Base-by-base conservation (phyloP, 2,329 filamentous ascomycete species). In the Thermoascus crustaceus region DNA sequence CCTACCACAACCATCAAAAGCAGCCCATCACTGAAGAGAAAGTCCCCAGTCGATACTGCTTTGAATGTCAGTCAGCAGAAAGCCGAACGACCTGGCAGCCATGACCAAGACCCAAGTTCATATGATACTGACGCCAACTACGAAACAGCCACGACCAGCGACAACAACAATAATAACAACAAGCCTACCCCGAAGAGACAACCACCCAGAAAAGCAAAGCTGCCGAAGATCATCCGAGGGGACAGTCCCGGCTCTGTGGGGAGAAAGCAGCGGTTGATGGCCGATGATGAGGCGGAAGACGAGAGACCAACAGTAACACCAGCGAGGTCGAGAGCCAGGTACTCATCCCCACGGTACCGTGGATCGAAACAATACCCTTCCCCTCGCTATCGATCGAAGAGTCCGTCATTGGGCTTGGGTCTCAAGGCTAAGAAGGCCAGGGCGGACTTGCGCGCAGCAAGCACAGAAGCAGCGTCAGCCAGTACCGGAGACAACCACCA, bases 161-260 rank as follows among this genome's bases (percentile, higher is more conserved):
- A 23, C 17, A 32, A 31, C 5, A 22, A 25, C 13, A 24, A 34
- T 29, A 10, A 40, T 11, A 32, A 27, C 11, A 17, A 20, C 13
- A 19, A 26, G 7, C 27, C 32, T 9, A 19, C 23, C 21, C 21
- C n/a, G 24, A 35, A 27, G 23, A 35, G 13, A 14, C 24, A 35
- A 13, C 17, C 23, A 27, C 22, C 24, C 16, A 48, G 53, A 7
- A 48, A 48, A 29, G 31, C 52, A 5, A 60, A 60, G 37, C 45
- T 52, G 32, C 53, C 50, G 30, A 60, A 61, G 31, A 50, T 45
- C 24, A 44, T 48, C 8, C 46, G 44, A 13, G 45, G 48, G 26
- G 54, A 58, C 20, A 60, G 57, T 27, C 57, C 57, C 3, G 52
- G 55, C 11, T 57, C 57, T 2, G 52, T 55, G 3, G 55, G 57